Conservation (phyloP, 345 rosid species). For the Geranium rotundifolium region DNA sequence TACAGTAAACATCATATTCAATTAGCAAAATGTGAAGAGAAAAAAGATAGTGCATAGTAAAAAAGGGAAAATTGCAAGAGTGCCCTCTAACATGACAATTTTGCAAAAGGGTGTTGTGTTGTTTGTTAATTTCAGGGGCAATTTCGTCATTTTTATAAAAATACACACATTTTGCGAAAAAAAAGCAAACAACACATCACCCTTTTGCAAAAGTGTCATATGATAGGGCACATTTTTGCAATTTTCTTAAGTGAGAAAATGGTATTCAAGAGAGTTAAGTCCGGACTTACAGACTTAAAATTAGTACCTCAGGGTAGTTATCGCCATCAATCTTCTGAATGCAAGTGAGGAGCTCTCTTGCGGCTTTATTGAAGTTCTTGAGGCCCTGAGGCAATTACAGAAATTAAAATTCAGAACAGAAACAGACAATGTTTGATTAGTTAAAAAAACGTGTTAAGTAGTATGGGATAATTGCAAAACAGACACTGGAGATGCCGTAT, state of each 20-base stretch:
- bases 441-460: background rate
- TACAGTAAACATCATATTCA: slow-evolving; percentile 10
- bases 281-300: slow-evolving; percentile 1
- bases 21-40: slow-evolving; percentile 4
- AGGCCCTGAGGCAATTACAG: slow-evolving; percentile 47
- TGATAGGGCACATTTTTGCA: background rate
- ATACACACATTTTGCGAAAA: too few species aligned
- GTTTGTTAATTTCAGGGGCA: too few species aligned
- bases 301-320: slow-evolving; percentile 77
- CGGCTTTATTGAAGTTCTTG: slow-evolving; percentile 67
- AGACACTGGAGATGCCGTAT: too few species aligned
- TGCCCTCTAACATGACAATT: too few species aligned
- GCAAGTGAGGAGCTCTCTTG: slow-evolving; percentile 63
- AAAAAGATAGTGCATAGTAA: background rate
- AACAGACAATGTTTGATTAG: background rate
- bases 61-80: background rate
- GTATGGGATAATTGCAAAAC: background rate
- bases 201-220: too few species aligned
- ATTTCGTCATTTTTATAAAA: too few species aligned
- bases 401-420: slow-evolving; percentile 3
- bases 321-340: slow-evolving; percentile 75
- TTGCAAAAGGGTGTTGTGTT: too few species aligned
- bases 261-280: too few species aligned
- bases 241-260: too few species aligned
- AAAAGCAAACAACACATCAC: too few species aligned